Conservation (phyloP, 1,139 yeast genomes). For the Saccharomyces hybrid region DNA sequence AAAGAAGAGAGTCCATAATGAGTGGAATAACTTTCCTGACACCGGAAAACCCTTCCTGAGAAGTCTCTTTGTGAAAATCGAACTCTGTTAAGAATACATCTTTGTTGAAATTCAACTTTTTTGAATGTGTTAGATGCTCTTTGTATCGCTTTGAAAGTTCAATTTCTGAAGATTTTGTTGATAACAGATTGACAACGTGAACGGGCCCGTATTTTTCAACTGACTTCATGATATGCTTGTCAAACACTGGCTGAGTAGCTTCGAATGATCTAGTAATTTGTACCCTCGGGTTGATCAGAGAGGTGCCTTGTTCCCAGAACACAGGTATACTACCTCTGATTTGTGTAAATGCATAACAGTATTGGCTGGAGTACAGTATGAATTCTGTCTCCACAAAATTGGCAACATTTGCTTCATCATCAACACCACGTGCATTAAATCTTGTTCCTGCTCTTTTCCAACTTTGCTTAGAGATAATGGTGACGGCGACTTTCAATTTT, state of each 20-base stretch:
- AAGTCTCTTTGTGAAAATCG: conserved; percentile 90
- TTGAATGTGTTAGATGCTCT: conserved; percentile 39
- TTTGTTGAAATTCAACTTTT: conserved; percentile 36
- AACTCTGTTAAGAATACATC: conserved; percentile 66
- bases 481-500: conserved; percentile 48
- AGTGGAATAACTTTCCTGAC: conserved; percentile 65
- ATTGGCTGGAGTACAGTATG: conserved; percentile 52
- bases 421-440: conserved; percentile 89
- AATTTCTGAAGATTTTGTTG: conserved; percentile 71
- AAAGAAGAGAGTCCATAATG: conserved; percentile 57
- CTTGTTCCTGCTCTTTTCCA: conserved; percentile 97
- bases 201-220: conserved; percentile 77
- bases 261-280: conserved; percentile 84
- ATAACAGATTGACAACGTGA: conserved; percentile 76
- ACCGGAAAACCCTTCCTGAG: conserved; percentile 80
- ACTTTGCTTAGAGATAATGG: conserved; percentile 85
- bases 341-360: conserved; percentile 71
- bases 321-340: conserved; percentile 93
- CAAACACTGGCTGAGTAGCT: conserved; percentile 88
- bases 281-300: conserved; percentile 73
- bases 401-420: conserved; percentile 91
- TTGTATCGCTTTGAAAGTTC: conserved; percentile 64
- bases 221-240: conserved; percentile 66
- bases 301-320: conserved; percentile 95
- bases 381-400: conserved; percentile 94